Base-by-base conservation (phyloP, 148 eudicot species). In the Arctostaphylos glauca region DNA sequence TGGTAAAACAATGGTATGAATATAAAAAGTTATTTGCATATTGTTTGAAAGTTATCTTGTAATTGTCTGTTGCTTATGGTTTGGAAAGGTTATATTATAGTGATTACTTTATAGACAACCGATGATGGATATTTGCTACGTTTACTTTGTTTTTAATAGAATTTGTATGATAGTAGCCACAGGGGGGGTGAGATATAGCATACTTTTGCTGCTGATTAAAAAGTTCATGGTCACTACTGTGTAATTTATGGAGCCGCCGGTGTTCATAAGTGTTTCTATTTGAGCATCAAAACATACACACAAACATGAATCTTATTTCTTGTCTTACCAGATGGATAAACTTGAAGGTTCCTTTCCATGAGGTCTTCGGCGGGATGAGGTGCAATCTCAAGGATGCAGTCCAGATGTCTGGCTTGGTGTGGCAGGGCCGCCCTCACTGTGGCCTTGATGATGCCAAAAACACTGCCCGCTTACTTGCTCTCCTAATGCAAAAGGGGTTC, bases 341-440 rank as follows among this genome's bases (percentile, higher is more conserved):
- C 85, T 80, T 96, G 88, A 93, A 89, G 85, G 87, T 90, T 66
- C 97, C 99, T 9, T 96, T 94, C 66, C 77, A 76, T 60, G 84
- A 91, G 81, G 90, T 90, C 47, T 94, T 86, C 76, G 97, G 95
- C 16, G 87, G 86, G 21, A 83, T 8, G 25, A 91, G 89, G 74
- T 91, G 94, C 92, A 94, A 92, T 85, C 82, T 96, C 81, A 96
- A 89, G 88, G 92, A 93, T 72, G 99, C 99, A 0, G 99, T 96
- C 12, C 87, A 94, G 85, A 86, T 78, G 87, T 92, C 99, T 44
- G 99, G 99, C 23, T 88, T 96, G 81, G 85, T 86, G 9, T 96
- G 99, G 99, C 92, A 93, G 80, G 99, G 99, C 48, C 95, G 99
- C 50, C 92, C 95, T 66, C 99, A 96, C 84, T 94, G 93, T 66